Percentiles rank a stretch among this genome's conserved stretches.
Evolutionary conservation across 345 rosid species (phyloP).

Genomic region (Dovyalis caffra): DNA sequence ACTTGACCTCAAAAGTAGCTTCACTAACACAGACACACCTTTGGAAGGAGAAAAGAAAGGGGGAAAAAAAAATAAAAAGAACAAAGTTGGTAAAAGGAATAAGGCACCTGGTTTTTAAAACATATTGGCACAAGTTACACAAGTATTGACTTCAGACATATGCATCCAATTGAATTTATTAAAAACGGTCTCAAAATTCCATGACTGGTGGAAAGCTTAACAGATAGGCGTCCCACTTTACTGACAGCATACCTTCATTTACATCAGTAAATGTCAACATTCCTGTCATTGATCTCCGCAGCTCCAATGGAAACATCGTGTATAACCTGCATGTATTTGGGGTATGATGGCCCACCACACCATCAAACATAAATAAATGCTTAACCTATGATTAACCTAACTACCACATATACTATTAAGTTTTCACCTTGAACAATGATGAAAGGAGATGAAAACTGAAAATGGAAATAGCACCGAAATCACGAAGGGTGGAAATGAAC

Average conservation of each 20-base stretch:
- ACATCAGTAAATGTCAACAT: constrained; percentile 38
- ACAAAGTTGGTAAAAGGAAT: not conserved
- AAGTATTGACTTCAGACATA: constrained; percentile 1
- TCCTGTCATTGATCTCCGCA: constrained; percentile 36
- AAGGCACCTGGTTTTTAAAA: constrained; percentile 5
- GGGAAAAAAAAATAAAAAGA: not conserved
- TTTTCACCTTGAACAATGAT: constrained; percentile 9
- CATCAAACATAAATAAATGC: constrained; percentile 31
- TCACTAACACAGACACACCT: constrained; percentile 24
- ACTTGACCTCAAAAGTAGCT: constrained; percentile 28
- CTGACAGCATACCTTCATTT: constrained; percentile 48
- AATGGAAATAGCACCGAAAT: not conserved
- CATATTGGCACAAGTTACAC: not conserved
- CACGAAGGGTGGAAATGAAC: not conserved
- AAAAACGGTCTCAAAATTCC: constrained; percentile 17
- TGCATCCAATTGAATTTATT: constrained; percentile 12
- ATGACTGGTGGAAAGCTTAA: constrained; percentile 13
- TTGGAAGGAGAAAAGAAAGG: constrained; percentile 6
- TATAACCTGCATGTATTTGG: constrained; percentile 50
- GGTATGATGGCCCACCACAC: constrained; percentile 43
- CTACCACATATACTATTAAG: constrained; percentile 10
- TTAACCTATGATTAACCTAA: constrained; percentile 22
- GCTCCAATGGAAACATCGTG: constrained; percentile 43
- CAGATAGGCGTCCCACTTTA: constrained; percentile 24
- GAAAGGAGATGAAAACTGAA: not conserved